phyloP scores from a whole-genome alignment of 1,284 basidiomycete genomes.

The Erythrobasidium hasegawianum region DNA sequence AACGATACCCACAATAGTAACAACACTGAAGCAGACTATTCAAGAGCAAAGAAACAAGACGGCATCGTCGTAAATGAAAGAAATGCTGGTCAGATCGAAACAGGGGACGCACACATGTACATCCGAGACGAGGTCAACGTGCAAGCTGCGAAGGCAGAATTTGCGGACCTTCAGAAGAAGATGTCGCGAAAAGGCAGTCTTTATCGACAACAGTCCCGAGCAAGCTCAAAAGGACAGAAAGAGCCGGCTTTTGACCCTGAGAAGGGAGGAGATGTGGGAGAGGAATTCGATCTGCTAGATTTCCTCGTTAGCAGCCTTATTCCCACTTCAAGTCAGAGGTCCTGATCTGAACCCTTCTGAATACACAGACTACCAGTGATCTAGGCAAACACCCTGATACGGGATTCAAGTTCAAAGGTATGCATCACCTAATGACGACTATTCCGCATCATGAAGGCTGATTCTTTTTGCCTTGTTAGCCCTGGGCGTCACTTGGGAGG shows the following conservation, averaged over 20 bases:
- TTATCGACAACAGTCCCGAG: slow-evolving; percentile 29
- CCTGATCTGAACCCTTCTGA: neutral
- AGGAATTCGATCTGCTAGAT: slow-evolving; percentile 66
- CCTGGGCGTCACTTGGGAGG: slow-evolving; percentile 68
- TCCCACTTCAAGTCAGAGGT: neutral
- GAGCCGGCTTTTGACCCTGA: slow-evolving; percentile 42
- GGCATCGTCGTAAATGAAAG: no score
- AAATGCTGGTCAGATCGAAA: no score
- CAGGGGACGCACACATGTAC: no score
- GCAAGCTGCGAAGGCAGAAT: slow-evolving; percentile 60
- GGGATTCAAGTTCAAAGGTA: slow-evolving; percentile 70
- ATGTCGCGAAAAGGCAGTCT: slow-evolving; percentile 44
- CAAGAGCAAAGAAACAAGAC: no score
- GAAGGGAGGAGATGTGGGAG: slow-evolving; percentile 51
- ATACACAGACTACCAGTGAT: slow-evolving; percentile 21
- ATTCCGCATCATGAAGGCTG: neutral
- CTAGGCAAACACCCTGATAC: slow-evolving; percentile 58
- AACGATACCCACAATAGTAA: no score
- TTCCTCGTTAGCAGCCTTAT: slow-evolving; percentile 66
- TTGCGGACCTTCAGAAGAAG: slow-evolving; percentile 56
- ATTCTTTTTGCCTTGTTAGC: neutral
- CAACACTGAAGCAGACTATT: no score
- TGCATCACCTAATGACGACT: slow-evolving; percentile 47
- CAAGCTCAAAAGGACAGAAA: slow-evolving; percentile 27
- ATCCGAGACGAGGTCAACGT: slow-evolving; percentile 55